Percentiles rank a stretch among this genome's conserved stretches.
Conservation (phyloP, 2,329 filamentous ascomycete genomes). For the Ophiostoma pallidulum region DNA sequence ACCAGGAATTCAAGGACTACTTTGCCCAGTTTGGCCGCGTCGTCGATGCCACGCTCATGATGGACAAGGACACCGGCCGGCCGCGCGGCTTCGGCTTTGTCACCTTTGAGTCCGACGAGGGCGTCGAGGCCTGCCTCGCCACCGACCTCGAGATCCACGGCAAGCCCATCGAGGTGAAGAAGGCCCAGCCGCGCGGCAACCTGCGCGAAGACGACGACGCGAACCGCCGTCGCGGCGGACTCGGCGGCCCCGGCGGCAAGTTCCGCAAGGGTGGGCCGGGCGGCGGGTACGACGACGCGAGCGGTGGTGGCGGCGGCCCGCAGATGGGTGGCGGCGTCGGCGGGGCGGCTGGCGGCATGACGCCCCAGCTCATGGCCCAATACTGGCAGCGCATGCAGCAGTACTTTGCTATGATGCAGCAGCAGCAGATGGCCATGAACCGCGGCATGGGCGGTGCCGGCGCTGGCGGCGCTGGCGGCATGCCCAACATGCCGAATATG, state of each 20-base stretch:
- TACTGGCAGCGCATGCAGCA: constrained; percentile 99
- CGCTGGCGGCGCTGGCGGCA: constrained; percentile 40
- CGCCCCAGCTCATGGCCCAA: constrained; percentile 93
- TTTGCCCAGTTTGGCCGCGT: constrained; percentile 95
- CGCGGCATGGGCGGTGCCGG: constrained; percentile 48
- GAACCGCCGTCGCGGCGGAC: no score
- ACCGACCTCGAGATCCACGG: constrained; percentile 84
- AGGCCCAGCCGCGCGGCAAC: constrained; percentile 90
- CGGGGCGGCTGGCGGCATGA: constrained; percentile 58
- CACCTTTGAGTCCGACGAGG: constrained; percentile 91
- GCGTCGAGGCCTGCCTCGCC: constrained; percentile 83
- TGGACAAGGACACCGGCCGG: constrained; percentile 98
- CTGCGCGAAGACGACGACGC: constrained; percentile 81
- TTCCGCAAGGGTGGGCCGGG: constrained; percentile 45
- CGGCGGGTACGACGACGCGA: constrained; percentile 28
- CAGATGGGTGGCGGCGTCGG: constrained; percentile 27
- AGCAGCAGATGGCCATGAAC: constrained; percentile 83
- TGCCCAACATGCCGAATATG: constrained; percentile 8
- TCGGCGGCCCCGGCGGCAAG: constrained; percentile 36
- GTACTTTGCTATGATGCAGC: constrained; percentile 91
- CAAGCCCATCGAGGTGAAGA: constrained; percentile 97
- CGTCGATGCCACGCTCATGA: constrained; percentile 96
- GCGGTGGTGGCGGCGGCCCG: constrained; percentile 20
- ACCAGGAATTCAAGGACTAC: constrained; percentile 92
- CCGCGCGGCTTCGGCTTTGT: constrained; percentile 96